phyloP scores from a whole-genome alignment of 106 monocot species.

The Amphibolis antarctica region DNA sequence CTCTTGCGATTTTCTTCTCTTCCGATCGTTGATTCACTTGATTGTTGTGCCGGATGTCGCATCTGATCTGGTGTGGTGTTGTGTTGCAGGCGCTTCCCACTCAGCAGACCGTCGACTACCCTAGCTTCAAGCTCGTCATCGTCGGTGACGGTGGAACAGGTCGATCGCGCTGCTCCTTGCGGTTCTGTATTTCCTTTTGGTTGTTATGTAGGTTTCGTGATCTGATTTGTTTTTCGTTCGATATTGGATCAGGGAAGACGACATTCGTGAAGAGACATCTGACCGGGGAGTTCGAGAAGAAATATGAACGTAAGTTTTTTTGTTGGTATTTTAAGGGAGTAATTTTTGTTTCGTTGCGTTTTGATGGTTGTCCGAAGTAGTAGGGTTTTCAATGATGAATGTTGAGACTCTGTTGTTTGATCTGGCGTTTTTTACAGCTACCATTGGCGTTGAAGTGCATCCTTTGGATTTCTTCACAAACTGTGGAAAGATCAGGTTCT shows the following conservation, averaged over 20 bases:
- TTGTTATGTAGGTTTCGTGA: not conserved
- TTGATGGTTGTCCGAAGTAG: no score
- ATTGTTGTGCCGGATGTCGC: no score
- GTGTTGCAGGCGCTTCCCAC: slow-evolving; percentile 25
- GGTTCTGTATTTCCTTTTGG: not conserved
- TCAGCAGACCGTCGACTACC: slow-evolving; percentile 27
- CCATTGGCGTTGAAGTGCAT: slow-evolving; percentile 25
- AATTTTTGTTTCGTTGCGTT: not conserved
- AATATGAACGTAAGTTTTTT: slow-evolving; percentile 25
- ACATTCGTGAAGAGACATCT: slow-evolving; percentile 41
- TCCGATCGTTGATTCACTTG: no score
- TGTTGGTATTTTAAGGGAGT: not conserved
- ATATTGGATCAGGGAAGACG: slow-evolving; percentile 22
- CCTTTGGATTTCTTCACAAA: slow-evolving; percentile 28
- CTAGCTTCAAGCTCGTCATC: slow-evolving; percentile 33
- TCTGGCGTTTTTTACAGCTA: slow-evolving; percentile 1
- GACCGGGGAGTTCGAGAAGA: slow-evolving; percentile 36
- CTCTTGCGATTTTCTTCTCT: not conserved
- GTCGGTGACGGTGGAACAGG: slow-evolving; percentile 33
- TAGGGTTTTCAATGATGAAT: no score
- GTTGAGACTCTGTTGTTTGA: not conserved
- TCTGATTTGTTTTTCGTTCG: not conserved
- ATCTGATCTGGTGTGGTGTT: not conserved
- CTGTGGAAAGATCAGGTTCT: slow-evolving; percentile 23
- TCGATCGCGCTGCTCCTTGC: not conserved